These are phyloP conservation scores for Vitis labrusca DNA, from an alignment of 164 flowering plant genomes.

Conservation along the genomic window DNA sequence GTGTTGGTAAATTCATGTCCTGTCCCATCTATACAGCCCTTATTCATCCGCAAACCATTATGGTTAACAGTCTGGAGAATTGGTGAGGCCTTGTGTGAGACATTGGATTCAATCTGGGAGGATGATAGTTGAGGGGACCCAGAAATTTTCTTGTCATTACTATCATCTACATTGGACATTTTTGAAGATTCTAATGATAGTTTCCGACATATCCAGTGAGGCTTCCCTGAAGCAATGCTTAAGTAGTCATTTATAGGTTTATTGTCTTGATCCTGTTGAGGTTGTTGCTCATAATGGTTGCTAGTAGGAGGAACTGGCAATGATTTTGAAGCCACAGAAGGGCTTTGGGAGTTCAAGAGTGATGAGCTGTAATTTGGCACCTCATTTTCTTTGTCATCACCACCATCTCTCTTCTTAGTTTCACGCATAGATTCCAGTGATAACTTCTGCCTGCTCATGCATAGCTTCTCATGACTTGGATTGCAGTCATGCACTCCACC, in stretches of 20 bases:
- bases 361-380: constrained; percentile 3
- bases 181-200: constrained; percentile 2
- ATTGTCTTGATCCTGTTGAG: constrained; percentile 8
- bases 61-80: neutral
- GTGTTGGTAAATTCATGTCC: neutral
- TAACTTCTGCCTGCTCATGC: constrained; percentile 27
- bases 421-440: constrained; percentile 27
- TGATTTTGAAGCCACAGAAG: constrained; percentile 5
- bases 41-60: neutral
- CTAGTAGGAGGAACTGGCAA: constrained; percentile 1
- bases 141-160: constrained; percentile 2
- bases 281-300: constrained; percentile 7
- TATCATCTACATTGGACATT: constrained; percentile 4
- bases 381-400: constrained; percentile 16
- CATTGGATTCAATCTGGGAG: neutral
- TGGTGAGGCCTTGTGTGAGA: neutral
- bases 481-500: neutral
- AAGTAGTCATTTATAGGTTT: constrained; percentile 1
- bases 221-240: neutral
- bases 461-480: constrained; percentile 10
- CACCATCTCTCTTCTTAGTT: constrained; percentile 13
- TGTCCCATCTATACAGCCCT: neutral
- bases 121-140: neutral
- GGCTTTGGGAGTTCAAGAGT: constrained; percentile 5
- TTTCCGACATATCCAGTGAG: neutral